Evolutionary conservation across 1,284 basidiomycete species (phyloP), one percentile per base, ranked within the genome.

Genomic region (Cryptococcus amylolentus): DNA sequence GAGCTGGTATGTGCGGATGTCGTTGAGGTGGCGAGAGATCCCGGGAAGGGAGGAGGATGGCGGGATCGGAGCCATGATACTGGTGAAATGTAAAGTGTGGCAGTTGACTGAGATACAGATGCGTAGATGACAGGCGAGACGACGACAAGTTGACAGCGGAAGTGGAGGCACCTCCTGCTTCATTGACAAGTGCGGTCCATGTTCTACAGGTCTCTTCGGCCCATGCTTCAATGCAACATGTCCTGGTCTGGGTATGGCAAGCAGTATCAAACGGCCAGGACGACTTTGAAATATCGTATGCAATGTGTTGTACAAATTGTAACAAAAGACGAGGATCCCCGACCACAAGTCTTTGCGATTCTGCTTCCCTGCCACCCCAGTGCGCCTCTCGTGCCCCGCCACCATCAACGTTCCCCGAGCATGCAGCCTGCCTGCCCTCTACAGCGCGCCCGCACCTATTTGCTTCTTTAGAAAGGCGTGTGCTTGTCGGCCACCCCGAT

Each of bases 1-100:
- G 40, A 95, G 81, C 72, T 91, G 88, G 65, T 85, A 85, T 9
- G 84, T 79, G 5, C 78, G 67, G 7, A 94, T 72, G 71, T 91
- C 88, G 5, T 76, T 80, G 58, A 84, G 79, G 5, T 84, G 81
- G 40, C 88, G 79, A 46, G 81, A 78, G 3, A 60, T 38, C 7
- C 54, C 49, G 3, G 51, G 44, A 10, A 55, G 45, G 47, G 38
- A 31, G n/a, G 38, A 27, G 27, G 39, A 40, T 26, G 14, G n/a
- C 3, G 39, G 38, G 31, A 35, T 35, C 13, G 39, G 20, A 7
- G 20, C 9, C 49, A 46, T 46, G n/a, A 16, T 46, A 35, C 18
- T 49, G 48, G 18, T 18, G 37, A 38, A 41, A 23, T 26, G 39
- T 9, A 20, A 14, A 26, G 20, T 12, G 27, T 16, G 14, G 31